A percentile compares a stretch with the other conserved stretches of the same genome.
phyloP scores from a whole-genome alignment of 2,329 filamentous ascomycete species.

The Aspergillus clavatus region DNA sequence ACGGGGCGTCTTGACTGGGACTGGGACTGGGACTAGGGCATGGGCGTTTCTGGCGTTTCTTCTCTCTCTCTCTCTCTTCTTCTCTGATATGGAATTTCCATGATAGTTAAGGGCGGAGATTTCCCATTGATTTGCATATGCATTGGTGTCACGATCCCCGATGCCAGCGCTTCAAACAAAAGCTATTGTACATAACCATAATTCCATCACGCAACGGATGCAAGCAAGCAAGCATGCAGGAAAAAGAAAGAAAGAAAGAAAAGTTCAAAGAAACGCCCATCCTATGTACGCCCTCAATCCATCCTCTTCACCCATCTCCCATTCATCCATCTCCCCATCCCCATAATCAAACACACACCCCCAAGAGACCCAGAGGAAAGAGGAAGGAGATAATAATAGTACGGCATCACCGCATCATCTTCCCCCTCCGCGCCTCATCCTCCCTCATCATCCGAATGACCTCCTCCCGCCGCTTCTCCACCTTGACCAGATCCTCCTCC shows the following conservation, averaged over 20 bases:
- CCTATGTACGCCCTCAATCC: not conserved
- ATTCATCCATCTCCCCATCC: too few relatives aligned
- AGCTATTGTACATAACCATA: conserved; percentile 12
- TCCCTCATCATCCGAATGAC: conserved; percentile 40
- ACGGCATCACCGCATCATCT: not conserved
- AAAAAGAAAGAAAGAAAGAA: too few relatives aligned
- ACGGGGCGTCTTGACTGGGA: too few relatives aligned
- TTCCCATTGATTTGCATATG: not conserved
- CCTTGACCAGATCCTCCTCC: conserved; percentile 53
- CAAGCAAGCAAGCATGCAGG: too few relatives aligned
- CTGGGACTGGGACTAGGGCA: too few relatives aligned
- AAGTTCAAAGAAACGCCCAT: not conserved
- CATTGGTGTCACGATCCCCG: conserved; percentile 1
- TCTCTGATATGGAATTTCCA: conserved; percentile 3
- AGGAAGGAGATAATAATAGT: too few relatives aligned
- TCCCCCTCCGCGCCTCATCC: conserved; percentile 28
- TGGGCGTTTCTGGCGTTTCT: too few relatives aligned
- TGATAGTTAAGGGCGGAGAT: conserved; percentile 2
- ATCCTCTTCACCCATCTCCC: too few relatives aligned
- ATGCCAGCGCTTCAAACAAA: conserved; percentile 2
- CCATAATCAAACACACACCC: too few relatives aligned
- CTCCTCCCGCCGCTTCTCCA: conserved; percentile 38
- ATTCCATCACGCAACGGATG: not conserved
- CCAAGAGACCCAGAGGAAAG: too few relatives aligned
- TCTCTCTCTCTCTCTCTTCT: too few relatives aligned